Conservation (phyloP, 768 basidiomycete species). For the Trametopsis cervina region DNA sequence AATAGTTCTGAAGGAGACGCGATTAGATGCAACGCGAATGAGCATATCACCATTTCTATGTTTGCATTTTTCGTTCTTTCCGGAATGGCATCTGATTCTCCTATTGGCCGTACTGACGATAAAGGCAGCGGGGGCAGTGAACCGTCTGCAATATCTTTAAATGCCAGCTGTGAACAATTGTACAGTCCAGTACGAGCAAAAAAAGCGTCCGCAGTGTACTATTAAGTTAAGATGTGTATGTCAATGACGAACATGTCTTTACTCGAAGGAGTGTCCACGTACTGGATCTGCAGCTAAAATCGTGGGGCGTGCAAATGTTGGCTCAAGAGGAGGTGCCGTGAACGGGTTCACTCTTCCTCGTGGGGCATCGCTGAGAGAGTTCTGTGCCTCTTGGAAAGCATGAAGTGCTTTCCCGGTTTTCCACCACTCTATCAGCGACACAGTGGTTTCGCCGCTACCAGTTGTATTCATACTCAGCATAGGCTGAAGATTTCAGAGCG, state of each 20-base stretch:
- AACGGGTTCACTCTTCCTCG: conserved; percentile 12
- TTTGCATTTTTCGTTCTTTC: not conserved
- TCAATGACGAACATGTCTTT: not conserved
- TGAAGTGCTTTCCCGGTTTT: conserved; percentile 23
- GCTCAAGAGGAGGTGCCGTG: conserved; percentile 28
- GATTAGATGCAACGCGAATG: conserved; percentile 69
- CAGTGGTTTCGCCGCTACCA: conserved; percentile 56
- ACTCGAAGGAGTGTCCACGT: conserved; percentile 16
- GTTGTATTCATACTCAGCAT: conserved; percentile 6
- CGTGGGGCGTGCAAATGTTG: conserved; percentile 27
- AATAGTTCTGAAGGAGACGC: conserved; percentile 56
- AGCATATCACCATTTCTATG: conserved; percentile 63
- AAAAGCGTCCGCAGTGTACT: conserved; percentile 62
- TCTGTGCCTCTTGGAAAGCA: not conserved
- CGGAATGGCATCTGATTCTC: not conserved
- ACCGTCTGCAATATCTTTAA: conserved; percentile 56
- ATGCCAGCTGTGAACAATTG: conserved; percentile 51
- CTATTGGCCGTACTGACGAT: conserved; percentile 1
- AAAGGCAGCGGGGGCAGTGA: conserved; percentile 31
- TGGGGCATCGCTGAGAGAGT: conserved; percentile 7
- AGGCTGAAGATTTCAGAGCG: not conserved
- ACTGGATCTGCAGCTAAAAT: conserved; percentile 48
- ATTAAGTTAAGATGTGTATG: conserved; percentile 7
- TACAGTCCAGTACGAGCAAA: conserved; percentile 40
- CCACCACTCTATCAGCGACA: conserved; percentile 59